Evolutionary conservation across 2,329 filamentous ascomycete species (phyloP).

Genomic region (Seiridium cupressi): DNA sequence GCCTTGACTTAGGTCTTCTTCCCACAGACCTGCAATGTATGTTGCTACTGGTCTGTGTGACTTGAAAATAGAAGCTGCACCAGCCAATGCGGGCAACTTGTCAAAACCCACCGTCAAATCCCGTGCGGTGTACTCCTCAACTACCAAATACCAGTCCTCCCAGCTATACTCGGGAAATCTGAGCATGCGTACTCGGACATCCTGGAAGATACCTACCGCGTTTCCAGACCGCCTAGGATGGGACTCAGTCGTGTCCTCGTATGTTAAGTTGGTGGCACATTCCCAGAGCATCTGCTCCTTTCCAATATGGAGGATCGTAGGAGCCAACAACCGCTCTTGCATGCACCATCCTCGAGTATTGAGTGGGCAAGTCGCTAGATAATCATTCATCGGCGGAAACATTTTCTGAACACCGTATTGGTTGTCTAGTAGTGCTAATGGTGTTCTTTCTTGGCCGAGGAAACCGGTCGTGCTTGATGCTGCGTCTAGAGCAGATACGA

Average conservation of each 20-base stretch:
- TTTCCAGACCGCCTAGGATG: neutral
- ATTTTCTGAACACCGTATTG: conserved; percentile 15
- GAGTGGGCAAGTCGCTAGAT: conserved; percentile 11
- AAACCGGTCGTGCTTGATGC: conserved; percentile 11
- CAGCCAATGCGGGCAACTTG: conserved; percentile 16
- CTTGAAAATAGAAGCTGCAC: conserved; percentile 15
- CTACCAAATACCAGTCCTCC: conserved; percentile 10
- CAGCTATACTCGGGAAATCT: conserved; percentile 5
- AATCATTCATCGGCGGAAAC: conserved; percentile 12
- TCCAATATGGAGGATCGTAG: conserved; percentile 13
- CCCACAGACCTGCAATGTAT: conserved; percentile 18
- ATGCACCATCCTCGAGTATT: conserved; percentile 15
- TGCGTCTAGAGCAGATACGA: conserved; percentile 9
- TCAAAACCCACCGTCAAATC: conserved; percentile 13
- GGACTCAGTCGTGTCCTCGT: neutral
- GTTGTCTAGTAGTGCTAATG: conserved; percentile 9
- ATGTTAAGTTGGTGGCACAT: conserved; percentile 8
- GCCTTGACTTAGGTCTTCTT: conserved; percentile 14
- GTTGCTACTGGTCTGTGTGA: conserved; percentile 6
- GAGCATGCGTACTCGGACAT: neutral
- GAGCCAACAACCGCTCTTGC: conserved; percentile 16
- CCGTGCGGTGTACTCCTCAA: conserved; percentile 14
- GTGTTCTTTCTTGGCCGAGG: conserved; percentile 9
- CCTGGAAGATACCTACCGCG: neutral
- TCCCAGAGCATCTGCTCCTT: conserved; percentile 17